Evolutionary conservation across 225 moss, liverwort and hornwort genomes (phyloP), one percentile per base, ranked within the genome.

Genomic region (Polytrichum formosum): DNA sequence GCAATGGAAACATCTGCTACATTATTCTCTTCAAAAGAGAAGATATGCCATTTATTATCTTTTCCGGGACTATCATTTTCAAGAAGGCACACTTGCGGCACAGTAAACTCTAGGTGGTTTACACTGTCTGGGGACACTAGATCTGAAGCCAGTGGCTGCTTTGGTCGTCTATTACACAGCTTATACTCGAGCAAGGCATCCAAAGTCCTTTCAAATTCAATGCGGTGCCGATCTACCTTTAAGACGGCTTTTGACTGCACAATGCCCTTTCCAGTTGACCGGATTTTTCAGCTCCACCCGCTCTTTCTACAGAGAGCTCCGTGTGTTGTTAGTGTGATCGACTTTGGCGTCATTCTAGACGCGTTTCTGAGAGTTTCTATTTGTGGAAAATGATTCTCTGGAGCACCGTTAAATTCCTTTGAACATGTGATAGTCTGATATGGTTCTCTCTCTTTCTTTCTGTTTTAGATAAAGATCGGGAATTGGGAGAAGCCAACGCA

Each of bases 401-500:
- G 35, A 35, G 35, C 9, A 9, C 9, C 56, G 56, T 58, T 3
- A 6, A 2, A 23, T 58, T 58, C 1, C 58, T 3, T 23, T 58
- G 23, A 1, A 58, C 4, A 19, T 22, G 20, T 58, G 21, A 46
- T 23, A 63, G 26, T 63, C 66, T 67, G 6, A 70, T 61, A 54
- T 54, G 28, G 60, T 21, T 61, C 61, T 35, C 35, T 30, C 73
- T 79, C 46, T 69, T 68, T 74, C 6, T 65, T 80, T 72, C 54
- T 73, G 72, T 8, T 75, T 29, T 82, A 88, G 88, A 85, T 64
- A 88, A 88, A 73, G 88, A 88, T 75, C 88, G 88, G 67, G 85
- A 85, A 88, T 74, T 88, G 65, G 69, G 69, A 23, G 88, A 88
- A 73, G 82, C 84, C 72, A 74, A 76, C 56, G 76, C 88, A 65